These are phyloP conservation scores for Globisporangium irregulare DNA, from an alignment of 352 stramenopile species.

Conservation along the genomic window DNA sequence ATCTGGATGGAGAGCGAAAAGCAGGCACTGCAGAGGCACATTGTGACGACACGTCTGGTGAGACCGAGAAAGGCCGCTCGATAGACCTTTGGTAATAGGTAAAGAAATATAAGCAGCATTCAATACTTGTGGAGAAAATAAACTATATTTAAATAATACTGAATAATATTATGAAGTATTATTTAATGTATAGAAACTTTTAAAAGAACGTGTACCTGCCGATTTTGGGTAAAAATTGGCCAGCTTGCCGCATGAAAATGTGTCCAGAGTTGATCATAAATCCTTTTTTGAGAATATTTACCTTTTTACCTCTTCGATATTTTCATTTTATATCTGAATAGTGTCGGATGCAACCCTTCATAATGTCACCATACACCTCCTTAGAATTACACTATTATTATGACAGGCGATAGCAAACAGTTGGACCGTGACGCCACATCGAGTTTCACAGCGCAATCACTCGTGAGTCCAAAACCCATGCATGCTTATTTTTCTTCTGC, in stretches of 20 bases:
- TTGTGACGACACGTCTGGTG: background rate
- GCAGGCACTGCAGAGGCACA: background rate
- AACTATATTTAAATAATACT: too few species aligned
- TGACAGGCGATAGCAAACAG: background rate
- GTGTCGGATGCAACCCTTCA: background rate
- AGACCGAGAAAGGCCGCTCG: background rate
- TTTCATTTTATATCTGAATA: too few species aligned
- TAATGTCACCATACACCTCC: background rate
- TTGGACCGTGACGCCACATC: background rate
- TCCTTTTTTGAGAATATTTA: background rate
- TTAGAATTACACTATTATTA: background rate
- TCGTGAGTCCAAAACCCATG: background rate
- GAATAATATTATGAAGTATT: background rate
- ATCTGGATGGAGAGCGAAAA: slow-evolving; percentile 1
- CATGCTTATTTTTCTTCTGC: background rate
- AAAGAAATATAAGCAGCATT: background rate
- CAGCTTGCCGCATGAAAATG: background rate
- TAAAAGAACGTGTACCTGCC: background rate
- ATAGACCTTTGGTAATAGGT: background rate
- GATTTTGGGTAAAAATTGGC: background rate
- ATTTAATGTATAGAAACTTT: too few species aligned
- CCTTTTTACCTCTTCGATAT: background rate
- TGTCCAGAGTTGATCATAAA: background rate
- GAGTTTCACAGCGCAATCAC: background rate
- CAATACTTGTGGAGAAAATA: too few species aligned